Evolutionary conservation across 805 yeast genomes (phyloP), one percentile per base, ranked within the genome.

Genomic region (Limtongozyma cylindracea): DNA sequence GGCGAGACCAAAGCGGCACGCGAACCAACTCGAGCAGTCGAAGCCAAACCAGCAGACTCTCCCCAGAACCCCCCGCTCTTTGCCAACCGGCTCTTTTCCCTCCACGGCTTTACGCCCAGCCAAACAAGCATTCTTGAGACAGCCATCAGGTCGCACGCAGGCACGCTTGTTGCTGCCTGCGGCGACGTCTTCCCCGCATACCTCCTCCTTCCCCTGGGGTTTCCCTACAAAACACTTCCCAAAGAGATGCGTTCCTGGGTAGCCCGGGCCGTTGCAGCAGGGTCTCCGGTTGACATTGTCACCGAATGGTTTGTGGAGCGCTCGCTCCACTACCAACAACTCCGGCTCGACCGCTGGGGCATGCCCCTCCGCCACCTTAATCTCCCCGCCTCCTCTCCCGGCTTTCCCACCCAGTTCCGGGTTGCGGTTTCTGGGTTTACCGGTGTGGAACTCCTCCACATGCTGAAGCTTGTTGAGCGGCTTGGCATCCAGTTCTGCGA

Each of bases 261-360:
- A n/a, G n/a, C n/a, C n/a, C n/a, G n/a, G n/a, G n/a, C n/a, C n/a
- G n/a, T n/a, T n/a, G n/a, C n/a, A n/a, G n/a, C n/a, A n/a, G n/a
- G n/a, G n/a, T n/a, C n/a, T n/a, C n/a, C n/a, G 12, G 37, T 29
- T 3, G 33, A 34, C 10, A 28, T 66, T 0, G 59, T 65, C 2
- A 76, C 91, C 0, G 91, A 78, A 38, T 76, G 84, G 73, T 68
- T 69, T 30, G 43, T 78, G 8, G 93, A 77, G 40, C 47, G 91
- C 26, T 60, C 73, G 12, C 47, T 76, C 12, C 68, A 56, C 41
- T 65, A 65, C 31, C 54, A 58, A 20, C 37, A 42, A 20, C 31
- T 61, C 6, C 40, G 45, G 9, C 32, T 39, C 16, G 91, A 71
- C 35, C 37, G 46, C 10, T 76, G 92, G 92, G 58, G 71, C 3